Evolutionary conservation across 352 stramenopile species (phyloP).

Genomic region (Phytophthora syringae): DNA sequence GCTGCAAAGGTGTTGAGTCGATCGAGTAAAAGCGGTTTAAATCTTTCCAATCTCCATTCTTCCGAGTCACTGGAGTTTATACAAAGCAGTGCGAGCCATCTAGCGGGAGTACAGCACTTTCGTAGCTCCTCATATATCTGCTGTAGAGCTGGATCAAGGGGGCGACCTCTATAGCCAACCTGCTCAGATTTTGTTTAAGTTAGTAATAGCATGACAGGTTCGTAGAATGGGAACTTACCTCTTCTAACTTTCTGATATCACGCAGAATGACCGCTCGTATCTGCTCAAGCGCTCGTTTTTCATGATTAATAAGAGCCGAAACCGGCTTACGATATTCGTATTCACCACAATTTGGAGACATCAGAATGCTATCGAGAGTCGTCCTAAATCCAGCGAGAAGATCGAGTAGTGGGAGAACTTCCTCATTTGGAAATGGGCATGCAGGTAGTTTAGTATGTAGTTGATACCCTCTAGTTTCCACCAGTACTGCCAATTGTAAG

Average conservation of each 20-base stretch:
- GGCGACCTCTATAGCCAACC: constrained; percentile 5
- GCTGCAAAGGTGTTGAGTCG: constrained; percentile 49
- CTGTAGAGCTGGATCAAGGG: constrained; percentile 15
- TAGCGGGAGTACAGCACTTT: not conserved
- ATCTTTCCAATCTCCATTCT: constrained; percentile 34
- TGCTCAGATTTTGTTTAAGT: constrained; percentile 2
- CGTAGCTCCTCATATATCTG: constrained; percentile 9
- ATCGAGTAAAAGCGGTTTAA: constrained; percentile 40
- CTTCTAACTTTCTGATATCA: constrained; percentile 33
- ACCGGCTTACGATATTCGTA: constrained; percentile 45
- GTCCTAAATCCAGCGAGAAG: constrained; percentile 10
- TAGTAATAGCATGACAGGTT: not conserved
- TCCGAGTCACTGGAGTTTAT: not conserved
- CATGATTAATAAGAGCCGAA: constrained; percentile 29
- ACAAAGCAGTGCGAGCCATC: constrained; percentile 20
- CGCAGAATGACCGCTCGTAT: constrained; percentile 21
- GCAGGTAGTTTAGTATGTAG: not conserved
- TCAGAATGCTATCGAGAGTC: constrained; percentile 2
- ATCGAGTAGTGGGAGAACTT: constrained; percentile 13
- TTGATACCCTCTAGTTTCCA: constrained; percentile 9
- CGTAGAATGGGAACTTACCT: constrained; percentile 19
- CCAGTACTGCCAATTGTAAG: constrained; percentile 11
- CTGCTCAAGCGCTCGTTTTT: constrained; percentile 23
- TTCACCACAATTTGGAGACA: not conserved
- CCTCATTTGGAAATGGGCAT: not conserved